Percentiles rank a stretch among this genome's conserved stretches.
phyloP scores from a whole-genome alignment of 192 early-diverging fungal species.

The Coemansia sp. region DNA sequence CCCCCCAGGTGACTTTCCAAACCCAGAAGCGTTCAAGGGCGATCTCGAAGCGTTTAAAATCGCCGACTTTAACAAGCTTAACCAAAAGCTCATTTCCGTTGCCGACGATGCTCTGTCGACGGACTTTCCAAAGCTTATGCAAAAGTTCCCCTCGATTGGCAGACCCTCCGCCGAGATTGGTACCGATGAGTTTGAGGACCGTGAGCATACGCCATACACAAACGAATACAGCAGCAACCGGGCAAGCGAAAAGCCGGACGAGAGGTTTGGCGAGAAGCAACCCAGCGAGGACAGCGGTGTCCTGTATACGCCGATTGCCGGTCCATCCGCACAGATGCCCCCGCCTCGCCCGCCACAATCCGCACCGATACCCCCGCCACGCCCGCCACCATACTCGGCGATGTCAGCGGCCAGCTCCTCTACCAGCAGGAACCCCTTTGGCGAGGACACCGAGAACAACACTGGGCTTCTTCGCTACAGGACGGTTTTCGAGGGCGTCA shows the following conservation, averaged over 20 bases:
- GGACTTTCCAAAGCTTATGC: conserved; percentile 79
- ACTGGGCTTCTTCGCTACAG: conserved; percentile 55
- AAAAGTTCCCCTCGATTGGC: conserved; percentile 63
- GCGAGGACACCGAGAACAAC: conserved; percentile 60
- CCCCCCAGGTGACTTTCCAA: conserved; percentile 82
- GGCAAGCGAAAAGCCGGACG: conserved; percentile 19
- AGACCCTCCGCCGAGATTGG: conserved; percentile 37
- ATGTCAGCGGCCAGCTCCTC: conserved; percentile 34
- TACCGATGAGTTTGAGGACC: not conserved
- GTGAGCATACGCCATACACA: not conserved
- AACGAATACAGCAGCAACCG: not conserved
- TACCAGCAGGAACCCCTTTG: conserved; percentile 65
- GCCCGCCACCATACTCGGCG: conserved; percentile 52
- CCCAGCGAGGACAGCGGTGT: not conserved
- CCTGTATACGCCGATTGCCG: conserved; percentile 9
- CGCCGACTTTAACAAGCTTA: conserved; percentile 77
- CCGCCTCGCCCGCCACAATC: not conserved
- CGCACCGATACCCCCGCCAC: not conserved
- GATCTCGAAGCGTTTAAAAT: conserved; percentile 74
- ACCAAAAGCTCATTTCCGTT: conserved; percentile 61
- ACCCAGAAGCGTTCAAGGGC: conserved; percentile 67
- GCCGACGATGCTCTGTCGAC: conserved; percentile 74
- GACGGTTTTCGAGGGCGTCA: conserved; percentile 28
- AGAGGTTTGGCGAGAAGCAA: not conserved
- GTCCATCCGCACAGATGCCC: not conserved